Base-by-base conservation (phyloP, 257 asterid species). In the Oldenlandia corymbosa region DNA sequence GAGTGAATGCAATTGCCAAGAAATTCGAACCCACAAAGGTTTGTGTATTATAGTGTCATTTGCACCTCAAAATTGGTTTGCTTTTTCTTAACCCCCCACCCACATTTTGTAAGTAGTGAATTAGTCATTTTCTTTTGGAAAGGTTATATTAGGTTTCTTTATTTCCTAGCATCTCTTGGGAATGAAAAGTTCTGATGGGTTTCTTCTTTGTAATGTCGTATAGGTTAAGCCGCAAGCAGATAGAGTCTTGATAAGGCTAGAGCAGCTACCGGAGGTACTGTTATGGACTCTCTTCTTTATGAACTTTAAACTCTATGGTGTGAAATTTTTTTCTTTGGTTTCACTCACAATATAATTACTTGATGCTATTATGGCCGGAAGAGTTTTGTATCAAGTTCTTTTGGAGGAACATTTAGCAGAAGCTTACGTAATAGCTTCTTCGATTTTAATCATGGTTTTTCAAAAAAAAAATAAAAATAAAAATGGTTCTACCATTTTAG, bases 221-320 rank as follows among this genome's bases (percentile, higher is more conserved):
- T 60, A 91, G 97, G 96, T 88, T 75, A 85, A 81, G 66, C 97
- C 97, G 4, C 97, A 91, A 78, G 95, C 89, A 23, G 97, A 91
- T 72, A 78, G 97, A 71, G 96, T 91, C 36, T 73, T 91, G 78
- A 76, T 91, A 81, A 91, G 85, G 67, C 80, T 91, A 28, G 91
- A 91, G 76, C 83, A 74, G 57, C 80, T 83, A 57, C 66, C 97
- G 1, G 84, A 84, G 96, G 96, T 91, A 81, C 14, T 67, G 20
- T 34, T 61, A 1, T 24, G 10, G 27, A n/a, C 20, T 58, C 56
- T 62, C 57, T 20, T 8, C 51, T 42, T 50, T 26, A 7, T 49
- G 48, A 58, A 36, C 26, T 55, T 28, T 31, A 8, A 62, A 23
- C 42, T 20, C 57, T 57, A 2, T 46, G 23, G 7, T 5, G 45